Evolutionary conservation across 148 eudicot genomes (phyloP), one percentile per base, ranked within the genome.

Genomic region (Vaccinium myrtillus): DNA sequence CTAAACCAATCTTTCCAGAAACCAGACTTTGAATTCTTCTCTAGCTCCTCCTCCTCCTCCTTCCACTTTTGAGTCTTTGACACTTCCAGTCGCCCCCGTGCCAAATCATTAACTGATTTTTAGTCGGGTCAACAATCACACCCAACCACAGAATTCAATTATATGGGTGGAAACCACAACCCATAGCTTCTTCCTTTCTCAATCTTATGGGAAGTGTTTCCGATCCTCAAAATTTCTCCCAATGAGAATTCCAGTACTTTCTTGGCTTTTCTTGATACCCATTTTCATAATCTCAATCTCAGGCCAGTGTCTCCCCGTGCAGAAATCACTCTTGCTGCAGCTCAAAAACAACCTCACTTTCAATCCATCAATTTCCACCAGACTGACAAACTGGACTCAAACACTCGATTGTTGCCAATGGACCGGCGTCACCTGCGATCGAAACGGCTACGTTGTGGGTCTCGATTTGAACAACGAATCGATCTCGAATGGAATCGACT

Each of bases 341-440:
- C 67, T 92, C 7, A 91, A 82, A 10, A 48, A 79, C 81, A 82
- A 25, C 70, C 85, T 89, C 36, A 19, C 4, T 0, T 87, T 77
- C 48, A 61, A 48, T 32, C 19, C 67, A 21, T 11, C 78, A 0
- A 0, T 15, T 12, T 82, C 81, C 1, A 51, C 69, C 14, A 89
- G 86, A 81, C 82, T 88, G 1, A 75, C 63, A 5, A 53, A 69
- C 7, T 92, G 91, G 94, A 83, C n/a, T 3, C 76, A 80, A 25
- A 73, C 55, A 75, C 63, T 73, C 0, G 89, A 91, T 19, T 87
- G 89, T 48, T 89, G 91, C 32, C 8, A 19, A 2, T 92, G 93
- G 94, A 46, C 30, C 0, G 93, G 93, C 4, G 90, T 91, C 8
- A 61, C 32, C 13, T 92, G 92, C 48, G 80, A 86, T 75, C 21